Base-by-base conservation (phyloP, 352 stramenopile species). In the Phytophthora fragariae region DNA sequence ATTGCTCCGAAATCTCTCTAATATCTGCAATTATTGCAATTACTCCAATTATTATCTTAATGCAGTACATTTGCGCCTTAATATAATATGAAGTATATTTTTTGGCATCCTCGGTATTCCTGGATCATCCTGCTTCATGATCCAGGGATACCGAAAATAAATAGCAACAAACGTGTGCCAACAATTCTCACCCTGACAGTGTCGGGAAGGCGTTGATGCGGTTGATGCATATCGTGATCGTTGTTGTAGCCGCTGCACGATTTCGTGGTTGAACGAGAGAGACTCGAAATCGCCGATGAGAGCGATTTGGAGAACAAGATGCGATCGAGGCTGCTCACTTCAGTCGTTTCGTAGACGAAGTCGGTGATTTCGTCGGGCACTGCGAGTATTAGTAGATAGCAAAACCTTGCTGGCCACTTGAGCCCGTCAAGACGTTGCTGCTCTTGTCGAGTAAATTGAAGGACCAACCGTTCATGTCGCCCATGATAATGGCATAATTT, bases 371-470 rank as follows among this genome's bases (percentile, higher is more conserved):
- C 44, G 44, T 50, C 44, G 15, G 21, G 21, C 44, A 50, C 44
- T 50, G 44, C 44, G 44, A 50, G 44, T 24, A 50, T 21, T 21
- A 21, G 19, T 21, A 21, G 44, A 50, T 15, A 19, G 44, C 44
- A 15, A 50, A 50, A 21, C 44, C 44, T 50, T 50, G 44, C 17
- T 50, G 44, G 44, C 44, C 44, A 50, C 44, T 50, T 50, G 44
- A 15, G 44, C 44, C 44, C 15, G 44, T 50, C 44, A 50, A 21
- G 44, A 50, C 19, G 44, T 15, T 50, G 44, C 44, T 50, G 17
- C 10, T 50, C 19, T 21, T 21, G 19, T 21, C 19, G 19, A 21
- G 19, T 21, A 21, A 0, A 21, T 21, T 21, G 19, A 21, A 21
- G 19, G 19, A 21, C 19, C 19, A 21, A 21, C 19, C 19, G 19